Percentiles rank a stretch among this genome's conserved stretches.
Evolutionary conservation across 805 yeast species (phyloP).

Genomic region (Lipomyces spencermartinsiae): DNA sequence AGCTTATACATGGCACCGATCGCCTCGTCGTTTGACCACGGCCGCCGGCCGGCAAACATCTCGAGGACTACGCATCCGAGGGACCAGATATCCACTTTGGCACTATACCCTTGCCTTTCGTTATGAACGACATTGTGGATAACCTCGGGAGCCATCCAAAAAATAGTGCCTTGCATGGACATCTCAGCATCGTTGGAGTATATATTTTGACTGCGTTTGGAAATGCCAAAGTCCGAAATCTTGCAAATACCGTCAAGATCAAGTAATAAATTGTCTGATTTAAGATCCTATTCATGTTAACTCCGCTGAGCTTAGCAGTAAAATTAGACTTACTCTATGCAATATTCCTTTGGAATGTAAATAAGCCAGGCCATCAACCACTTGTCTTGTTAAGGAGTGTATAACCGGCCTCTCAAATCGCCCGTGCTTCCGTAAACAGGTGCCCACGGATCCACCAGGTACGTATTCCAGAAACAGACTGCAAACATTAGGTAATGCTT

Average conservation of each 20-base stretch:
- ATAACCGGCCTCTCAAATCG: conserved; percentile 81
- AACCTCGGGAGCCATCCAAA: conserved; percentile 99
- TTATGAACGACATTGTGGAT: conserved; percentile 79
- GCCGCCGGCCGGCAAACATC: conserved; percentile 96
- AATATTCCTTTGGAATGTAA: conserved; percentile 85
- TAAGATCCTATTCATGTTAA: conserved; percentile 61
- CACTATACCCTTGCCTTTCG: conserved; percentile 89
- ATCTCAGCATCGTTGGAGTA: conserved; percentile 90
- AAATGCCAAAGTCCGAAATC: conserved; percentile 95
- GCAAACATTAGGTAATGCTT: conserved; percentile 72
- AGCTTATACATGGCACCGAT: conserved; percentile 91
- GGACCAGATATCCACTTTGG: conserved; percentile 98
- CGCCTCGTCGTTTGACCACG: conserved; percentile 96
- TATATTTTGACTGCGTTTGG: conserved; percentile 76
- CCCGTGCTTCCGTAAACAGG: conserved; percentile 81
- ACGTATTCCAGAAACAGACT: conserved; percentile 93
- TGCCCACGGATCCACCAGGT: conserved; percentile 96
- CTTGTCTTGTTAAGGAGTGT: conserved; percentile 75
- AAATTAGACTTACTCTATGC: conserved; percentile 58
- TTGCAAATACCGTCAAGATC: conserved; percentile 94
- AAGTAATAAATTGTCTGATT: conserved; percentile 87
- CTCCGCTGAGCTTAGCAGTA: neutral
- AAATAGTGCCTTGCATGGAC: conserved; percentile 98
- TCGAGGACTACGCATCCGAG: conserved; percentile 95
- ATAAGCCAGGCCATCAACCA: conserved; percentile 83